Base-by-base conservation (phyloP, 1,139 yeast genomes). In the Protomyces arabidopsidicola region DNA sequence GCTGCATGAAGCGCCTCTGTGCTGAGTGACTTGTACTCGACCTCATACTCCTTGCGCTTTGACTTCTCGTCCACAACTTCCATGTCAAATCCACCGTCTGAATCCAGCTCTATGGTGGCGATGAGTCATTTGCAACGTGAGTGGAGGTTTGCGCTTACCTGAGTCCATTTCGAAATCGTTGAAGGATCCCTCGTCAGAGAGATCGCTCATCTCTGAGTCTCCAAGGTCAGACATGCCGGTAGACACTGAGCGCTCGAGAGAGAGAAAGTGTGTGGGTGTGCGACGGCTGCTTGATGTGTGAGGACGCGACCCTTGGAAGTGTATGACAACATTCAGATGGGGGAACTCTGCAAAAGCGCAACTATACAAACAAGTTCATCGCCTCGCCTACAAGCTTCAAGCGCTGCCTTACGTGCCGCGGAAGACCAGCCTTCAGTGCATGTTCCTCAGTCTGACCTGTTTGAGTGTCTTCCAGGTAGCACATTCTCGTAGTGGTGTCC, bases 11-110 rank as follows among this genome's bases (percentile, higher is more conserved):
- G 73, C 35, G 72, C 75, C 31, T 66, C 70, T 31, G 71, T 68
- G 10, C 73, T 66, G 24, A 72, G 65, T 3, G 70, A 72, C 54
- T 70, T 73, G 65, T 70, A 76, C 24, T 68, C 68, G 16, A 72
- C 71, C 56, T 72, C 69, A 65, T 68, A 67, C 55, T 70, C 63
- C 68, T 73, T 61, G 57, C 65, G 60, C 39, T 58, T 48, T 34
- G 60, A 39, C 55, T 34, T 67, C 67, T 72, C 75, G 38, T 69
- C 71, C 39, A 63, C 64, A 8, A 67, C 69, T 16, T 68, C 72
- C 14, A 65, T 65, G 6, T 67, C 67, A 20, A 55, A 65, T 53
- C 65, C 69, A 24, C 63, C 71, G 18, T 70, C 72, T 31, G 69
- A 71, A 34, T 71, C 72, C 45, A 60, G 52, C 27, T 63, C 62